Base-by-base conservation (phyloP, 495 filamentous ascomycete genomes). In the Penicillium robsamsonii region DNA sequence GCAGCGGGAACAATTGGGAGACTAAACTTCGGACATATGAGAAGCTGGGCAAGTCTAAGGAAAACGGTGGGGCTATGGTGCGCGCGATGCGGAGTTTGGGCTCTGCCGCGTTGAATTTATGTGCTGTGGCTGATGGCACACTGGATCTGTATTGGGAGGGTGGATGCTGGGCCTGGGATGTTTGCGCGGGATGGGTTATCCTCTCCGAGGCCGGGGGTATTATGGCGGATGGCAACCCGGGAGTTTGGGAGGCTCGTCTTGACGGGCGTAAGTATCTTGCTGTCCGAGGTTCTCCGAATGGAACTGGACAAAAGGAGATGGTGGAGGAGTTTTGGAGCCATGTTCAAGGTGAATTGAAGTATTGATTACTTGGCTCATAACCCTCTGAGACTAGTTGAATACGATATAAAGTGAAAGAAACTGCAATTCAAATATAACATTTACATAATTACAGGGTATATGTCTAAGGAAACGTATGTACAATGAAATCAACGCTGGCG, bases 151-250 rank as follows among this genome's bases (percentile, higher is more conserved):
- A 95, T 62, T 97, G 93, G 92, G 92, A 97, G 65, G 91, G 89
- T 13, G 92, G 93, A 8, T 93, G 89, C 68, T 96, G 90, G 87
- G 90, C 89, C 27, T 96, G 92, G 92, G 92, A 97, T 75, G 91
- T 96, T 12, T 88, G 87, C 61, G 92, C 93, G 8, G 93, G 85
- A 0, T 96, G 92, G 93, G 86, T 92, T 30, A 89, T 97, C 60
- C 73, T 97, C 17, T 77, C 75, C 20, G 93, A 97, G 72, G 89
- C 91, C 0, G 93, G 92, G 0, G 92, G 92, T 1, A 79, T 85
- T 37, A 84, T 96, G 68, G 90, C 82, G 3, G 82, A 86, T 65
- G 89, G 86, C 4, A 95, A 92, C 66, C 84, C 85, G 0, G 91
- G 88, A 3, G 80, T 79, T 57, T 94, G 90, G 92, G 76, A 88